Base-by-base conservation (phyloP, 176 grass and related monocot species). In the Guadua angustifolia region DNA sequence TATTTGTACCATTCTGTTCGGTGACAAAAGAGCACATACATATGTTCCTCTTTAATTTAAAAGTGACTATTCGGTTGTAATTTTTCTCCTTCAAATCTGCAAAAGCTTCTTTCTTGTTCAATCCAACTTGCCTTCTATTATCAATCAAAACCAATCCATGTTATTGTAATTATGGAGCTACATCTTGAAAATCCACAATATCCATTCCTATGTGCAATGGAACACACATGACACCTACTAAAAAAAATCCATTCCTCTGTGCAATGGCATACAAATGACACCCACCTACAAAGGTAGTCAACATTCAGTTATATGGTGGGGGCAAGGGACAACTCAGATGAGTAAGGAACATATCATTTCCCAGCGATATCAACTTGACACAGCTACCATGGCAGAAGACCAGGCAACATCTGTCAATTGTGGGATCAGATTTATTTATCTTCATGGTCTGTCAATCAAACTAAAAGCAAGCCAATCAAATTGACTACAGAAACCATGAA, bases 291-390 rank as follows among this genome's bases (percentile, higher is more conserved):
- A 45, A 81, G 38, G 36, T 57, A 69, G 7, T 60, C 39, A 74
- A 50, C 26, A 77, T 51, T 60, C 51, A 62, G 67, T 55, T 51
- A 69, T 21, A 63, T 7, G 14, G 52, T 19, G 29, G 19, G 14
- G 4, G 14, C 65, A 78, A 85, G 78, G 84, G 91, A 77, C 84
- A 93, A 84, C 71, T 93, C 91, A 93, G 94, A 96, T 93, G 89
- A 96, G 91, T 87, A 96, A 96, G 91, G 72, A 80, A 79, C 46
- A 83, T 22, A 91, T 96, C 81, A 96, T 67, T 83, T 89, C 84
- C 86, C 32, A 35, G 22, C 59, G 84, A 79, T 32, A 85, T 80
- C 49, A 81, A 26, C 49, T 81, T 88, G 83, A 89, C 82, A 56
- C 61, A 83, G 90, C 83, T 91, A 88, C 88, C 83, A 80, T 88